Evolutionary conservation across 805 yeast species (phyloP).

Genomic region (Groenewaldozyma tartarivorans): DNA sequence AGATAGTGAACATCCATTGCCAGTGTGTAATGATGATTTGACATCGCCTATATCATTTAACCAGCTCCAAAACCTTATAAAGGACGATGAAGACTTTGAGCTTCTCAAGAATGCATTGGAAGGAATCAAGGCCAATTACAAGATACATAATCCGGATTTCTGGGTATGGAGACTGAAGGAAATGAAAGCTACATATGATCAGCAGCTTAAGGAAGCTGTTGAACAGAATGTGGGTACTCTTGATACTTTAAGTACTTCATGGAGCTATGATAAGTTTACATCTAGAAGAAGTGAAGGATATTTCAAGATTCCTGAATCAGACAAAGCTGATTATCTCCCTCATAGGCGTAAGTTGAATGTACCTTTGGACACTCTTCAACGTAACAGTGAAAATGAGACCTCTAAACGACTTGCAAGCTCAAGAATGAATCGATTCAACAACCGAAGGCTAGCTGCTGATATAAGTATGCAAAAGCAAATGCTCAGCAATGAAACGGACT

Average conservation of each 20-base stretch:
- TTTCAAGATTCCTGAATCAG: constrained; percentile 57
- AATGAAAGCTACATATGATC: constrained; percentile 10
- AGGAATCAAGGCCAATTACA: constrained; percentile 19
- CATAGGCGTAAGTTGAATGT: constrained; percentile 57
- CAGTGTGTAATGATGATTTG: constrained; percentile 43
- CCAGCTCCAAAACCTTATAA: constrained; percentile 43
- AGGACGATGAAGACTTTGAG: constrained; percentile 66
- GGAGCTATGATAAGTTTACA: constrained; percentile 2
- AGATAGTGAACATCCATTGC: constrained; percentile 35
- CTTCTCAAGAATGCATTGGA: constrained; percentile 40
- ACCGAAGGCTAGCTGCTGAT: constrained; percentile 83
- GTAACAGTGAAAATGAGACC: constrained; percentile 10
- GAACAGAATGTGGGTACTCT: constrained; percentile 9
- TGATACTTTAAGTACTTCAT: no score
- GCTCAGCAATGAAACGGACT: constrained; percentile 58
- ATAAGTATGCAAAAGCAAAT: constrained; percentile 70
- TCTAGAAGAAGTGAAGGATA: constrained; percentile 63
- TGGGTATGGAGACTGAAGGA: constrained; percentile 61
- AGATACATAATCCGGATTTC: constrained; percentile 33
- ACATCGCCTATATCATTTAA: constrained; percentile 33
- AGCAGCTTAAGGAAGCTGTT: constrained; percentile 5
- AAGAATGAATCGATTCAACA: constrained; percentile 76
- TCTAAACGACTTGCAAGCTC: constrained; percentile 38
- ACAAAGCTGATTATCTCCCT: constrained; percentile 69
- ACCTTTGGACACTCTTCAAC: constrained; percentile 19